Evolutionary conservation across 2,329 filamentous ascomycete genomes (phyloP).

Genomic region (Pseudogymnoascus sp.): DNA sequence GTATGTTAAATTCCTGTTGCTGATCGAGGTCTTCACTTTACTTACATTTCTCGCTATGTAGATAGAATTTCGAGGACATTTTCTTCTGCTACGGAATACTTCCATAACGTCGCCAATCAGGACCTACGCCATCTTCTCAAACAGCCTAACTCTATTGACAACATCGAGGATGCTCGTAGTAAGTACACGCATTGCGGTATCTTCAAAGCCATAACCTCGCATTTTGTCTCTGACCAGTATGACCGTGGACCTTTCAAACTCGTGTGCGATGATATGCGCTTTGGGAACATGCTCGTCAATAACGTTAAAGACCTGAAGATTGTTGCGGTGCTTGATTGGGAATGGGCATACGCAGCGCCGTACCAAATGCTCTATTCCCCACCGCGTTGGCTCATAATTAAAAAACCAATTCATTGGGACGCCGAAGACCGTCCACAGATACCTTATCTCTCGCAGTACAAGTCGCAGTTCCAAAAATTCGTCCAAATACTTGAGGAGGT

Average conservation of each 20-base stretch:
- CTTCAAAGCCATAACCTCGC: constrained; percentile 22
- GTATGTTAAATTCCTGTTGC: background rate
- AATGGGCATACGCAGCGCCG: constrained; percentile 32
- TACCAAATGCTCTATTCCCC: constrained; percentile 31
- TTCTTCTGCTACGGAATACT: constrained; percentile 27
- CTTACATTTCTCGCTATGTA: background rate
- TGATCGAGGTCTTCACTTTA: background rate
- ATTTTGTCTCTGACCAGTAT: constrained; percentile 16
- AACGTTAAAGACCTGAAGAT: constrained; percentile 28
- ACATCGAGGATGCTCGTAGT: constrained; percentile 22
- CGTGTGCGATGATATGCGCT: constrained; percentile 31
- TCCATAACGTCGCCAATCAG: constrained; percentile 26
- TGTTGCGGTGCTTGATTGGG: constrained; percentile 29
- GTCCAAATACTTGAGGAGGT: background rate
- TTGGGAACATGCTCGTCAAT: constrained; percentile 31
- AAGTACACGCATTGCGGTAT: constrained; percentile 27
- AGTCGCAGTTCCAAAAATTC: background rate
- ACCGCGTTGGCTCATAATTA: constrained; percentile 28
- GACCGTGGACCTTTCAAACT: constrained; percentile 29
- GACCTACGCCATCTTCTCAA: constrained; percentile 29
- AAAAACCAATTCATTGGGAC: constrained; percentile 11
- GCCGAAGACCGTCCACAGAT: background rate
- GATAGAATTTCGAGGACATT: constrained; percentile 18
- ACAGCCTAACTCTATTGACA: constrained; percentile 28
- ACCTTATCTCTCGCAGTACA: background rate